Conservation (phyloP, 2,329 filamentous ascomycete species). For the Aspergillus hortae region DNA sequence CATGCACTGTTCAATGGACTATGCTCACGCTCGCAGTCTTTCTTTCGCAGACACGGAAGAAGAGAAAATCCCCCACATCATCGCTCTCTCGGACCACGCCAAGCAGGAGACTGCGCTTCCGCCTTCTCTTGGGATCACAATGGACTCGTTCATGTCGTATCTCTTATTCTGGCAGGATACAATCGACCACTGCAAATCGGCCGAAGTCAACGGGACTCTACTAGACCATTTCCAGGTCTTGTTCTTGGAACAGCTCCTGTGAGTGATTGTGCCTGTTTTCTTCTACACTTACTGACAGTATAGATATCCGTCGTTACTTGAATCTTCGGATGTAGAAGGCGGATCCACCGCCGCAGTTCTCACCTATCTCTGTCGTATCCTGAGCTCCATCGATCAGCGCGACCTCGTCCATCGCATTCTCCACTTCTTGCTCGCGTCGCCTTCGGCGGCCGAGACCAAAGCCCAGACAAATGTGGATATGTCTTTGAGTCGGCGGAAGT, state of each 20-base stretch:
- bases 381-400: constrained; percentile 87
- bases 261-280: constrained; percentile 31
- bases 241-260: constrained; percentile 92
- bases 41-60: constrained; percentile 69
- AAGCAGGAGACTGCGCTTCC: constrained; percentile 69
- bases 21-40: constrained; percentile 61
- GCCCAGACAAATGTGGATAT: constrained; percentile 55
- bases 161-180: constrained; percentile 98
- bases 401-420: constrained; percentile 93
- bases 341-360: constrained; percentile 94
- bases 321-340: constrained; percentile 95
- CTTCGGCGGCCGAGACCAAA: constrained; percentile 41
- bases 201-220: constrained; percentile 86
- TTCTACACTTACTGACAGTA: not conserved
- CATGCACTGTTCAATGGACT: constrained; percentile 54
- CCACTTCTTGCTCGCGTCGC: constrained; percentile 82
- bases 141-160: constrained; percentile 92
- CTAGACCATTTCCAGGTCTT: constrained; percentile 96
- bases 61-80: constrained; percentile 69
- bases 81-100: constrained; percentile 85
- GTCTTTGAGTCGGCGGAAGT: constrained; percentile 71
- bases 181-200: constrained; percentile 87
- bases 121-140: constrained; percentile 80
- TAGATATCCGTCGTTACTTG: constrained; percentile 89
- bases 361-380: constrained; percentile 84